These are phyloP conservation scores for Comarum palustre DNA, from an alignment of 306 rosid genomes.

Conservation along the genomic window DNA sequence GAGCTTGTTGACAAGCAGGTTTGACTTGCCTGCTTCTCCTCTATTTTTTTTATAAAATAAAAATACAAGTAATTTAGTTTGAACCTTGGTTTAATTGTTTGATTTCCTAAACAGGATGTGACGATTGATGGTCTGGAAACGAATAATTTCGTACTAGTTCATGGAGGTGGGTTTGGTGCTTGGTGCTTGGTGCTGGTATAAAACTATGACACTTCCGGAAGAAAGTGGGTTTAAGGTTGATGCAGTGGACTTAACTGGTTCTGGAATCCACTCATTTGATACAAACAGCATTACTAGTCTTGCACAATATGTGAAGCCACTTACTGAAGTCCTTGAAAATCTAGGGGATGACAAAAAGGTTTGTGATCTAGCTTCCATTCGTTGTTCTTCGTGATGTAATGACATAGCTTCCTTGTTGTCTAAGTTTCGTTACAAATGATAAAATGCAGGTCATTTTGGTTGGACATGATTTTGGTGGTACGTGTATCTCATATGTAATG, in stretches of 20 bases:
- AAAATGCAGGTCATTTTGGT: slow-evolving; percentile 61
- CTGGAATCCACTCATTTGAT: slow-evolving; percentile 62
- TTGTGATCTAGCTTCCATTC: slow-evolving; percentile 13
- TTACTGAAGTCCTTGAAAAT: slow-evolving; percentile 52
- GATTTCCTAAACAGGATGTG: slow-evolving; percentile 33
- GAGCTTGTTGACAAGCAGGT: slow-evolving; percentile 25
- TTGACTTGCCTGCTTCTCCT: not conserved
- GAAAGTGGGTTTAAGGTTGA: slow-evolving; percentile 69
- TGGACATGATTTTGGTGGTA: slow-evolving; percentile 89
- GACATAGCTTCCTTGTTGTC: not conserved
- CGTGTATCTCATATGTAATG: slow-evolving; percentile 73
- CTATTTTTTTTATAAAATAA: not conserved
- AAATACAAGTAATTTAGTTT: too few species aligned
- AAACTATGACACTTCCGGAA: slow-evolving; percentile 69
- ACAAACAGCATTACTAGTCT: slow-evolving; percentile 56
- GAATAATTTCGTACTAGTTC: slow-evolving; percentile 63
- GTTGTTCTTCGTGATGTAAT: not conserved
- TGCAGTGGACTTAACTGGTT: slow-evolving; percentile 77
- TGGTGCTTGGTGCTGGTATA: slow-evolving; percentile 95
- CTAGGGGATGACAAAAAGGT: slow-evolving; percentile 62
- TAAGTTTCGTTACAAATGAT: not conserved
- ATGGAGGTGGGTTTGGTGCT: slow-evolving; percentile 93
- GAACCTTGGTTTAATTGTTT: not conserved
- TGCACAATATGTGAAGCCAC: slow-evolving; percentile 72
- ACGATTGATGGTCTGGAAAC: slow-evolving; percentile 64